A percentile compares a stretch with the other conserved stretches of the same genome.
Evolutionary conservation across 495 filamentous ascomycete species (phyloP).

Genomic region (Entonaema liquescens): DNA sequence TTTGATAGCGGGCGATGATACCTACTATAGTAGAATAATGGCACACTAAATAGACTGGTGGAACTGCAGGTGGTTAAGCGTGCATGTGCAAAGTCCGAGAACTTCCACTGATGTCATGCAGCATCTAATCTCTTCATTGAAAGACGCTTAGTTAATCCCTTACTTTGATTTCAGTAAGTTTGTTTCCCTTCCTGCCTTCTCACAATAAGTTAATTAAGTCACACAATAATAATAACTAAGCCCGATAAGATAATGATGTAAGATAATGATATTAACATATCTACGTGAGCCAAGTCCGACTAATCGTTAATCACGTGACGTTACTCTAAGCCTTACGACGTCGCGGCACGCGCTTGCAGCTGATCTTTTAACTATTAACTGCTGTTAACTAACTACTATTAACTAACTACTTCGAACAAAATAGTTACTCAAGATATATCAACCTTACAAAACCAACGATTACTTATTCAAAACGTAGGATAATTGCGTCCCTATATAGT

Average conservation of each 20-base stretch:
- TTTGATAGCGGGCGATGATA: not conserved
- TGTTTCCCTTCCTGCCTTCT: not conserved
- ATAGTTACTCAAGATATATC: conserved; percentile 15
- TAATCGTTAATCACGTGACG: conserved; percentile 25
- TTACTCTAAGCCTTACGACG: conserved; percentile 20
- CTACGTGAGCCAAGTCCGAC: not conserved
- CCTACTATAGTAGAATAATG: not conserved
- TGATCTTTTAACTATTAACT: conserved; percentile 6
- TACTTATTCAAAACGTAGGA: not conserved
- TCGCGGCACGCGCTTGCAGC: conserved; percentile 32
- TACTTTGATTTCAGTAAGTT: not conserved
- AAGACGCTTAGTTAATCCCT: not conserved
- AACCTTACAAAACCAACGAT: not conserved
- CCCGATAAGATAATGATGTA: not conserved
- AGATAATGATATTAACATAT: not conserved
- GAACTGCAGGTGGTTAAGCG: not conserved
- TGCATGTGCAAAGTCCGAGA: not conserved
- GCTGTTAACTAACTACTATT: no score
- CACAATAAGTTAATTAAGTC: not conserved
- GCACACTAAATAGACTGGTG: not conserved
- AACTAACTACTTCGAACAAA: not conserved
- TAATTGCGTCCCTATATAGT: not conserved
- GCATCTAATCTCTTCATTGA: not conserved
- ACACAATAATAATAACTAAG: no score
- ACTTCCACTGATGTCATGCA: not conserved